Evolutionary conservation across 805 yeast genomes (phyloP), one percentile per base, ranked within the genome.

Genomic region (Clavispora asparagi): DNA sequence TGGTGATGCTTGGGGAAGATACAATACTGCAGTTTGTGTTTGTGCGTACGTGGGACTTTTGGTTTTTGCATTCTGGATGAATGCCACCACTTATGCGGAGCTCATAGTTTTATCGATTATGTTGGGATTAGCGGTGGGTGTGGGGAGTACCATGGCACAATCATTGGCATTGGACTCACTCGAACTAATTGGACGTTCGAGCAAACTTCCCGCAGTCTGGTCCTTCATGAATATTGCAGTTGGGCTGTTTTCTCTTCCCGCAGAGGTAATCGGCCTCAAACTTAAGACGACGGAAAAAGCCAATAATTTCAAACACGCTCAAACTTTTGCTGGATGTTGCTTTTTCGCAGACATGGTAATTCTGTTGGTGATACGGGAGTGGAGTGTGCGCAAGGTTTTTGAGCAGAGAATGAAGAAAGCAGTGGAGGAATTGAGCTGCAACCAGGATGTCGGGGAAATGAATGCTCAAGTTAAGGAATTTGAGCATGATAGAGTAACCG

Each of bases 301-400:
- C 10, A 39, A 48, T 26, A 39, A 36, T 6, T 83, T 76, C 53
- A 62, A 77, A 30, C 74, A 82, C 53, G 72, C 85, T 1, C 88
- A 83, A 55, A 68, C 82, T 1, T 82, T 81, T 58, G 74, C 81
- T 4, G 88, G 86, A 2, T 56, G 71, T 16, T 60, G 76, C 40
- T 76, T 74, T 52, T 56, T 74, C n/a, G 62, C 60, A 10, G 76
- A 76, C 0, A 56, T 74, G 8, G 5, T 78, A 2, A 47, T 79
- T 26, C 62, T 77, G 45, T 47, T 78, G 1, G 63, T 78, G 0
- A 64, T 79, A 17, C 68, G 90, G 51, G 83, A 80, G 51, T 69
- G 71, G 67, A 66, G 76, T 45, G 76, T 82, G 2, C 41, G 56
- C 7, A 46, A 48, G 33, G 50, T 50, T 12, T 47, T 54, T 23